phyloP scores from a whole-genome alignment of 2,329 filamentous ascomycete species.

The Aspergillus ruber region DNA sequence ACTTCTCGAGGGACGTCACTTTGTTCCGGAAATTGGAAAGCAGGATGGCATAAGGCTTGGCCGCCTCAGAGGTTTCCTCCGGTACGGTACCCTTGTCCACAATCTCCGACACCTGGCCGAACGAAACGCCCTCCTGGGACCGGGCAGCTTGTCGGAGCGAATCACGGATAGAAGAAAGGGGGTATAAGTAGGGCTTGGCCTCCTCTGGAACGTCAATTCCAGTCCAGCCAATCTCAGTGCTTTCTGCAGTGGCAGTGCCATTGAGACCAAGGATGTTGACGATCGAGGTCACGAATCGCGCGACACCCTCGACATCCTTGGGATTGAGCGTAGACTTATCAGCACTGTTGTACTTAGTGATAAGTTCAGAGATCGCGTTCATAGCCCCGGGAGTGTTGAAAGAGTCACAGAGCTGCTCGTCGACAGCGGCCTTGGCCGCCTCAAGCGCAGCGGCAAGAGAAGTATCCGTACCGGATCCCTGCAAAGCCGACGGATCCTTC shows the following conservation, averaged over 20 bases:
- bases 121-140: constrained; percentile 38
- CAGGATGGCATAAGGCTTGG: constrained; percentile 44
- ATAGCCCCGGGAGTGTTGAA: constrained; percentile 81
- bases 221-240: constrained; percentile 54
- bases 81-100: constrained; percentile 22
- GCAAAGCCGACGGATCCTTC: constrained; percentile 38
- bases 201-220: constrained; percentile 57
- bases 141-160: constrained; percentile 52
- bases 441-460: constrained; percentile 46
- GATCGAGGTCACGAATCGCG: constrained; percentile 74
- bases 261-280: constrained; percentile 76
- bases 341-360: constrained; percentile 66
- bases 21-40: constrained; percentile 38
- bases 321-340: constrained; percentile 42
- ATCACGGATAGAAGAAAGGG: constrained; percentile 53
- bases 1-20: constrained; percentile 30
- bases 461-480: constrained; percentile 18
- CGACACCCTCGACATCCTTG: constrained; percentile 49
- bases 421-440: constrained; percentile 50
- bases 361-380: constrained; percentile 68
- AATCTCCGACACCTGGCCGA: constrained; percentile 34
- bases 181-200: constrained; percentile 56
- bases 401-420: constrained; percentile 68
- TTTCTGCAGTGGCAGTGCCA: constrained; percentile 30
- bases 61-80: constrained; percentile 19